Conservation (phyloP, 2,329 filamentous ascomycete genomes). For the Cephalotrichum gorgonifer region DNA sequence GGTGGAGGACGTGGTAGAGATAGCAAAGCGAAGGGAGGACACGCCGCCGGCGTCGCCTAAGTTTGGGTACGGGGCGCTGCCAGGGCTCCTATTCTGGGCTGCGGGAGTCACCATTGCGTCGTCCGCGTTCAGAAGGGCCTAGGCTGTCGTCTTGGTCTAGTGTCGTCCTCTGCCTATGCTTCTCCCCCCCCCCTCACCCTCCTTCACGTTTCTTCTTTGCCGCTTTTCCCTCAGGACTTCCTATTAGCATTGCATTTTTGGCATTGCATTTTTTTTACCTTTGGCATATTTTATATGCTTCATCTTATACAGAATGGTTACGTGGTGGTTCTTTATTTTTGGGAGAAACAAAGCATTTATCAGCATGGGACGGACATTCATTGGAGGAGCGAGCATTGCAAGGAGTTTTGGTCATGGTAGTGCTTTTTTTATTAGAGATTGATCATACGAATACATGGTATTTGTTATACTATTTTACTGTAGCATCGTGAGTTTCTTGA, state of each 20-base stretch:
- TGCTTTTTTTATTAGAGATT: conserved; percentile 1
- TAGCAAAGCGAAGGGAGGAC: neutral
- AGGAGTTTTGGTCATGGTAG: conserved; percentile 1
- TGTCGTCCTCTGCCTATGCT: neutral
- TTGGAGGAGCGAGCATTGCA: conserved; percentile 3
- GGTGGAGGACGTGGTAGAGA: neutral
- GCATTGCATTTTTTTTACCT: neutral
- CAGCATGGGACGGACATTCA: neutral
- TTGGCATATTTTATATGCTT: neutral
- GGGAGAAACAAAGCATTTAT: neutral
- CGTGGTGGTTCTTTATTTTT: neutral
- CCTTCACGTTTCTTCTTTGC: neutral
- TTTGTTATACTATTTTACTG: neutral
- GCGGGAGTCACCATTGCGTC: conserved; percentile 4
- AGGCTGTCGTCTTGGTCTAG: neutral
- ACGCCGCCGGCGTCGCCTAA: neutral
- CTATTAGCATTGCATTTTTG: neutral
- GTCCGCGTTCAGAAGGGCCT: neutral
- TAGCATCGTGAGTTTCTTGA: too few relatives aligned
- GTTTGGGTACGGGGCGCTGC: neutral
- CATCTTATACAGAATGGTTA: neutral
- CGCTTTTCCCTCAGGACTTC: neutral
- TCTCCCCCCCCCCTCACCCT: neutral
- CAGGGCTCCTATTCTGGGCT: conserved; percentile 3
- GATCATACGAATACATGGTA: neutral